Base-by-base conservation (phyloP, 75 land plant species). In the Selaginella moellendorffii region DNA sequence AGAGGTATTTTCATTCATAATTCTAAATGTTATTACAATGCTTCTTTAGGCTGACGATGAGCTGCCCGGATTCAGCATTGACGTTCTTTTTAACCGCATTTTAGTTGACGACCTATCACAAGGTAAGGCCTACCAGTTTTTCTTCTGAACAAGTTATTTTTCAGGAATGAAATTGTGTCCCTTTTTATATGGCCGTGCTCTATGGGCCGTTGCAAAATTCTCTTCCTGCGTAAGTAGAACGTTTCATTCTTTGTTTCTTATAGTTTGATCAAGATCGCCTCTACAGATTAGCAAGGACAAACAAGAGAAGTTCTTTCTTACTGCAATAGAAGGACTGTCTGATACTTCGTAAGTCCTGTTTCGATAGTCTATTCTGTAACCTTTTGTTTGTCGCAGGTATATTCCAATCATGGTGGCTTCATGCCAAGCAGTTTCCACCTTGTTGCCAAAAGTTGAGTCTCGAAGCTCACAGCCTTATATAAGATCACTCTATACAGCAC, bases 351-450 rank as follows among this genome's bases (percentile, higher is more conserved):
- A 78, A 73, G 90, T 20, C 46, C 5, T n/a, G n/a, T n/a, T n/a
- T n/a, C n/a, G n/a, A n/a, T n/a, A n/a, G n/a, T n/a, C n/a, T n/a
- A n/a, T n/a, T n/a, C n/a, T n/a, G 14, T 5, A 36, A 5, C 10
- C 46, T 36, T 36, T 36, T 30, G 54, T 54, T 30, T 30, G 51
- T 30, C 52, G 26, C 72, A 95, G 96, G 21, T 78, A 90, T 61
- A 82, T 87, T 68, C 79, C 96, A 52, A 84, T 95, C 1, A 88
- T 82, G 76, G 85, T 93, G 0, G 87, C 90, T 72, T 88, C 99
- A 46, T 93, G 99, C 54, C 79, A 80, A 21, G 96, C 96, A 65
- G 67, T 93, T 27, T 70, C 83, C 0, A 73, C 85, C 69, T 77
- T 93, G 24, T 67, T 93, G 61, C 83, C 83, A 28, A 76, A 66